These are phyloP conservation scores for Lotus japonicus DNA, from an alignment of 306 rosid species.

Conservation along the genomic window DNA sequence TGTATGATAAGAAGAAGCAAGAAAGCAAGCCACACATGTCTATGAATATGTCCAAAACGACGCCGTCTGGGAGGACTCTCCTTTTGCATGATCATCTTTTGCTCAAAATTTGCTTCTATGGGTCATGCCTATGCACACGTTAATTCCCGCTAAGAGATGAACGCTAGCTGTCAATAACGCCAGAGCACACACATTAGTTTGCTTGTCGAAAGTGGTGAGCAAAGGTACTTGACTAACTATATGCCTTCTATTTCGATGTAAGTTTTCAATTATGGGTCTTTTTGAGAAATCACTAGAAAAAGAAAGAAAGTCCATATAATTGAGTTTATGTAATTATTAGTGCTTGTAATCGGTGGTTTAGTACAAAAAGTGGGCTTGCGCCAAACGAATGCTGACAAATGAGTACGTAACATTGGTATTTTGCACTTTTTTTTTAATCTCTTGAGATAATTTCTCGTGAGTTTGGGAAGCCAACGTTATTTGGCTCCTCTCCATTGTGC, in stretches of 20 bases:
- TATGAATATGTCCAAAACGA: background rate
- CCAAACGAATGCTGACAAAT: background rate
- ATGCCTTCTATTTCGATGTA: background rate
- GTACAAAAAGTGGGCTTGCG: conserved; percentile 12
- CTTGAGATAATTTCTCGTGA: background rate
- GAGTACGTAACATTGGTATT: background rate
- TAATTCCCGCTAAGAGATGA: background rate
- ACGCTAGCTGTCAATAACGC: background rate
- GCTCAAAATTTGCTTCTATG: too few relatives aligned
- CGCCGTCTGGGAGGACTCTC: background rate
- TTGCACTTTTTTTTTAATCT: background rate
- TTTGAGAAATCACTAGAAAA: background rate
- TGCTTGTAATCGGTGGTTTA: background rate
- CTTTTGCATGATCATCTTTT: background rate
- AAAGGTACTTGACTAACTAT: too few relatives aligned
- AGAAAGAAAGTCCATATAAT: background rate
- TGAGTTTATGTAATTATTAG: background rate
- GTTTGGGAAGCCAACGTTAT: conserved; percentile 4
- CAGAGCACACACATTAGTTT: background rate
- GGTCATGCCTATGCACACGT: background rate
- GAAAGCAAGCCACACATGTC: background rate
- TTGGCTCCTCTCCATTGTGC: background rate
- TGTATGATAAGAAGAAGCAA: background rate
- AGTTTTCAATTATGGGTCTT: background rate
- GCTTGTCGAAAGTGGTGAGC: background rate